Percentiles rank a stretch among this genome's conserved stretches.
Conservation (phyloP, 306 rosid species). For the Carpinus fangiana region DNA sequence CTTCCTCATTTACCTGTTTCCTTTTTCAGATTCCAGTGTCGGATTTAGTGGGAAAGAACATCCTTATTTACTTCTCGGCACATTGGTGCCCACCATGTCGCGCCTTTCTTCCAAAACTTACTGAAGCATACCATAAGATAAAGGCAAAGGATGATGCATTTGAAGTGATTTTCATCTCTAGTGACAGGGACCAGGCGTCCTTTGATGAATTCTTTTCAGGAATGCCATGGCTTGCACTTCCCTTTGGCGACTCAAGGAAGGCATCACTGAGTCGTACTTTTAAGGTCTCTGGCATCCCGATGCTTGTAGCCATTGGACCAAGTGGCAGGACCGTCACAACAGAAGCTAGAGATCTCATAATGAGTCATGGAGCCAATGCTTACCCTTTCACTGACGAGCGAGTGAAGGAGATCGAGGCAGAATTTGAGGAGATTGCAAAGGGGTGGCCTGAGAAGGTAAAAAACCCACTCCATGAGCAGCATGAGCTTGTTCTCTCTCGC, state of each 20-base stretch:
- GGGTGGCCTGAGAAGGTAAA: slow-evolving; percentile 69
- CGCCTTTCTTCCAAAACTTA: slow-evolving; percentile 69
- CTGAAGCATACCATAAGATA: slow-evolving; percentile 56
- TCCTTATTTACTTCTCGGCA: slow-evolving; percentile 85
- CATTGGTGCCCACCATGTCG: slow-evolving; percentile 85
- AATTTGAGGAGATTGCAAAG: slow-evolving; percentile 48
- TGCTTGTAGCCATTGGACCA: slow-evolving; percentile 59
- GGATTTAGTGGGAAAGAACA: slow-evolving; percentile 61
- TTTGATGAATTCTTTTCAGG: slow-evolving; percentile 58
- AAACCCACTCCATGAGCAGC: slow-evolving; percentile 43
- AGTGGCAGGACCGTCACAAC: slow-evolving; percentile 62
- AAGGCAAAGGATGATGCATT: slow-evolving; percentile 57
- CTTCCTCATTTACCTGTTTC: background rate
- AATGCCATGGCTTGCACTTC: slow-evolving; percentile 93
- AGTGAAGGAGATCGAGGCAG: slow-evolving; percentile 45
- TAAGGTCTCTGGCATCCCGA: slow-evolving; percentile 64
- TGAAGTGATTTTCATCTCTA: slow-evolving; percentile 72
- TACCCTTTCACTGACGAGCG: slow-evolving; percentile 71
- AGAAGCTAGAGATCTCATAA: slow-evolving; percentile 50
- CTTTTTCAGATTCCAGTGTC: slow-evolving; percentile 59
- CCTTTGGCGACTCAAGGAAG: slow-evolving; percentile 73
- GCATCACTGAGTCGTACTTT: slow-evolving; percentile 50
- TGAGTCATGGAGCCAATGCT: slow-evolving; percentile 56
- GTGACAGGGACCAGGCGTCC: slow-evolving; percentile 61
- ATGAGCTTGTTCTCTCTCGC: slow-evolving; percentile 48